Percentiles rank a stretch among this genome's conserved stretches.
Conservation (phyloP, 2,329 filamentous ascomycete genomes). For the Lasiodiplodia sp. region DNA sequence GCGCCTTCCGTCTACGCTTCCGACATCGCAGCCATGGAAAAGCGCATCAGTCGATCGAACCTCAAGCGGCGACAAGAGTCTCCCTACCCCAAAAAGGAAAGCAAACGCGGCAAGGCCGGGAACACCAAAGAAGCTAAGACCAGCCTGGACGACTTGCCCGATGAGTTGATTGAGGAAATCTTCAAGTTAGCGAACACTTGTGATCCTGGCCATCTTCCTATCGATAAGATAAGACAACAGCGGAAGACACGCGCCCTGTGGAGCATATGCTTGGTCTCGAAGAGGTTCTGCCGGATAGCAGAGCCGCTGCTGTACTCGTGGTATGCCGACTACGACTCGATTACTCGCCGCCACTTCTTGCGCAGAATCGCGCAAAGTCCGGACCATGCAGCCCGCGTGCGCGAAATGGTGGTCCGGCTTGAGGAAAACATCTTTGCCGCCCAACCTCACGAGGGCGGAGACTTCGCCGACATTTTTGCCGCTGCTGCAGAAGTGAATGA, state of each 20-base stretch:
- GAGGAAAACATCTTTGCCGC: constrained; percentile 9
- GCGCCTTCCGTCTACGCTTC: neutral
- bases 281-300: neutral
- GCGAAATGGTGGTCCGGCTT: neutral
- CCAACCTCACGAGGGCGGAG: neutral
- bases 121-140: neutral
- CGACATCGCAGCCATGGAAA: neutral
- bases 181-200: constrained; percentile 5
- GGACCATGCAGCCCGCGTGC: constrained; percentile 6
- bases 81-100: constrained; percentile 3
- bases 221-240: constrained; percentile 6
- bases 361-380: neutral
- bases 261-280: constrained; percentile 7
- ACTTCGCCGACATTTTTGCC: constrained; percentile 6
- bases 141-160: constrained; percentile 3
- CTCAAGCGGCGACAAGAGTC: constrained; percentile 10
- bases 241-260: constrained; percentile 5
- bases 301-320: constrained; percentile 9
- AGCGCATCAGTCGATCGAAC: neutral
- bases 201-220: neutral
- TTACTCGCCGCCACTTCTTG: constrained; percentile 4
- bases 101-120: constrained; percentile 18
- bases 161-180: constrained; percentile 14
- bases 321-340: constrained; percentile 7
- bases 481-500: constrained; percentile 12